Percentiles rank a stretch among this genome's conserved stretches.
These are phyloP conservation scores for Albifimbria verrucaria DNA, from an alignment of 2,329 filamentous ascomycete species.

Conservation along the genomic window DNA sequence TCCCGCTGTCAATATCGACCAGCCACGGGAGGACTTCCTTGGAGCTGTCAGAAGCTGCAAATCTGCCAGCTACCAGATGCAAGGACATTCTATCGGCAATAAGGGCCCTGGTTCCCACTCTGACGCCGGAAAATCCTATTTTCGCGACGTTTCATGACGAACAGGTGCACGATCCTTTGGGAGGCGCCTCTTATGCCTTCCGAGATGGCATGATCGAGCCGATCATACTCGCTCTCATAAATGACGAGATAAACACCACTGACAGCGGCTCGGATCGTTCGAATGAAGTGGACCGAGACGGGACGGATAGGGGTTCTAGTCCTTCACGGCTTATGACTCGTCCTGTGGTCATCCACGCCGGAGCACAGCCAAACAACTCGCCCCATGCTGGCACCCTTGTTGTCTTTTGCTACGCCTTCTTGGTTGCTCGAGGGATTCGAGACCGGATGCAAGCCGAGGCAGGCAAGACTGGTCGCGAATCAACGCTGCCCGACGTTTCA, in stretches of 20 bases:
- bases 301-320: too few species aligned
- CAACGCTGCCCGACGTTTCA: not conserved
- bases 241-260: constrained; percentile 2
- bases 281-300: not conserved
- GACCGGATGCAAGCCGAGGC: not conserved
- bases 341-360: constrained; percentile 5
- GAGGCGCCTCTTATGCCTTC: constrained; percentile 5
- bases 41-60: too few species aligned
- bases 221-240: not conserved
- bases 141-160: constrained; percentile 8
- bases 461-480: not conserved
- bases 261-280: not conserved
- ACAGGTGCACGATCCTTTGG: constrained; percentile 6
- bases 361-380: constrained; percentile 8
- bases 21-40: too few species aligned
- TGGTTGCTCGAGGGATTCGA: not conserved
- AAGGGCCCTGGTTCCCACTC: not conserved
- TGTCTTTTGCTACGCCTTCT: constrained; percentile 10
- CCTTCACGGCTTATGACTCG: constrained; percentile 6
- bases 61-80: too few species aligned
- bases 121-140: not conserved
- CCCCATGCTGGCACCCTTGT: constrained; percentile 8
- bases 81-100: constrained; percentile 1
- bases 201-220: constrained; percentile 1
- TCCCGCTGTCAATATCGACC: too few species aligned